Conservation (phyloP, 2,329 filamentous ascomycete species). For the Ophiocordyceps camponoti-leonardi region DNA sequence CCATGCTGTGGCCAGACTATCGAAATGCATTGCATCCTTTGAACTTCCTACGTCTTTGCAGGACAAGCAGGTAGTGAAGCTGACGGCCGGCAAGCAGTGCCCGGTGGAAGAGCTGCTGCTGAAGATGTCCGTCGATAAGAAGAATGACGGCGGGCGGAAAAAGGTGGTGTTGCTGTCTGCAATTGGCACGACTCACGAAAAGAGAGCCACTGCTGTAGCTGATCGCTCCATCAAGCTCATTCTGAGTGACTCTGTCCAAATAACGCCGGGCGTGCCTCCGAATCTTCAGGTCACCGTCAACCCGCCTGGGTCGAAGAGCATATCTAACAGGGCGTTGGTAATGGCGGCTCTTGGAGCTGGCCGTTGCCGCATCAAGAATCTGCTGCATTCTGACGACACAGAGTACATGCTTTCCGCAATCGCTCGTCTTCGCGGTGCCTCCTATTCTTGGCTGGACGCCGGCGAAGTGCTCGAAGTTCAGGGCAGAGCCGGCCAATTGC, state of each 20-base stretch:
- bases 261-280: slow-evolving; percentile 54
- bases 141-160: slow-evolving; percentile 90
- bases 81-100: slow-evolving; percentile 76
- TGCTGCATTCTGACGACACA: slow-evolving; percentile 91
- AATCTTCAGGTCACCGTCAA: slow-evolving; percentile 56
- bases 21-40: slow-evolving; percentile 91
- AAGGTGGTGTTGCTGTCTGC: slow-evolving; percentile 86
- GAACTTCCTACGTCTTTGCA: slow-evolving; percentile 71
- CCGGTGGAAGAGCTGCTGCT: slow-evolving; percentile 69
- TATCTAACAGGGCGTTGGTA: slow-evolving; percentile 90
- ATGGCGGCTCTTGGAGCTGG: slow-evolving; percentile 79
- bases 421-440: slow-evolving; percentile 64
- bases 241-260: slow-evolving; percentile 60
- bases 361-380: slow-evolving; percentile 73
- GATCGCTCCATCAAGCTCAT: slow-evolving; percentile 72
- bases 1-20: slow-evolving; percentile 72
- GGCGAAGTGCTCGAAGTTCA: slow-evolving; percentile 81
- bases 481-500: slow-evolving; percentile 74
- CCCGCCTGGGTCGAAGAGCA: slow-evolving; percentile 91
- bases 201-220: slow-evolving; percentile 73
- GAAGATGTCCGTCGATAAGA: slow-evolving; percentile 98
- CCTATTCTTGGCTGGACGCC: slow-evolving; percentile 85
- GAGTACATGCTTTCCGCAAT: slow-evolving; percentile 97
- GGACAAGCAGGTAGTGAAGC: slow-evolving; percentile 65
- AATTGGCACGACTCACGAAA: slow-evolving; percentile 78